Evolutionary conservation across 257 asterid species (phyloP).

Genomic region (Osmanthus fragrans): DNA sequence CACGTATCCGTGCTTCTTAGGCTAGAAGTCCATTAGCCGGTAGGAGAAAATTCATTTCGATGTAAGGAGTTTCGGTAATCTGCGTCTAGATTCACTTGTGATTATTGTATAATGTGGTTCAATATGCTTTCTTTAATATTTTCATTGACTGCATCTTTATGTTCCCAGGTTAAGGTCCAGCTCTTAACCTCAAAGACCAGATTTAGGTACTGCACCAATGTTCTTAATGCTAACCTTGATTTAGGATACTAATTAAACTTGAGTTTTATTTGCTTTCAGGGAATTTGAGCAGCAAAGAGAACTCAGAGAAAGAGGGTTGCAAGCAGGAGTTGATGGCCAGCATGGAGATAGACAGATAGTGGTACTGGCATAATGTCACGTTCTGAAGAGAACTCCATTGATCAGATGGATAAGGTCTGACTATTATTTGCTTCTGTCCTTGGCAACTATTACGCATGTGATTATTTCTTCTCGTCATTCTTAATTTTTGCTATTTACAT

Average conservation of each 20-base stretch:
- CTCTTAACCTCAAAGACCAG: slow-evolving; percentile 97
- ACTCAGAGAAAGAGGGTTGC: slow-evolving; percentile 78
- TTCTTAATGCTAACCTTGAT: slow-evolving; percentile 24
- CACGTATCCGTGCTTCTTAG: no score
- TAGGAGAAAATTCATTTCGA: not conserved
- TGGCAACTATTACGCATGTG: not conserved
- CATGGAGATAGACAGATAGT: slow-evolving; percentile 46
- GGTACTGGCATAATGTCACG: slow-evolving; percentile 46
- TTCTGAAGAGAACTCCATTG: slow-evolving; percentile 43
- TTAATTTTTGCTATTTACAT: not conserved
- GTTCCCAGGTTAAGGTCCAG: slow-evolving; percentile 82
- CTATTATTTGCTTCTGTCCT: slow-evolving; percentile 5
- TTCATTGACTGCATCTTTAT: slow-evolving; percentile 29
- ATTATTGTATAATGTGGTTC: slow-evolving; percentile 13
- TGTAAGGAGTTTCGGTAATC: not conserved
- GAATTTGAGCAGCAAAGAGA: slow-evolving; percentile 99
- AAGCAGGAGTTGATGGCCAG: slow-evolving; percentile 51
- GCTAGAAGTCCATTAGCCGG: not conserved
- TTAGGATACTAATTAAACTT: slow-evolving; percentile 22
- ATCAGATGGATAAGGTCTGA: slow-evolving; percentile 56
- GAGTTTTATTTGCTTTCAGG: slow-evolving; percentile 43
- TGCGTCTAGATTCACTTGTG: not conserved
- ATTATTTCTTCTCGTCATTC: not conserved
- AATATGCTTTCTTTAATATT: slow-evolving; percentile 12
- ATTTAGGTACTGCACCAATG: slow-evolving; percentile 65